Percentiles rank a stretch among this genome's conserved stretches.
Conservation (phyloP, 2,329 filamentous ascomycete genomes). For the Phaeosphaeriaceae sp. region DNA sequence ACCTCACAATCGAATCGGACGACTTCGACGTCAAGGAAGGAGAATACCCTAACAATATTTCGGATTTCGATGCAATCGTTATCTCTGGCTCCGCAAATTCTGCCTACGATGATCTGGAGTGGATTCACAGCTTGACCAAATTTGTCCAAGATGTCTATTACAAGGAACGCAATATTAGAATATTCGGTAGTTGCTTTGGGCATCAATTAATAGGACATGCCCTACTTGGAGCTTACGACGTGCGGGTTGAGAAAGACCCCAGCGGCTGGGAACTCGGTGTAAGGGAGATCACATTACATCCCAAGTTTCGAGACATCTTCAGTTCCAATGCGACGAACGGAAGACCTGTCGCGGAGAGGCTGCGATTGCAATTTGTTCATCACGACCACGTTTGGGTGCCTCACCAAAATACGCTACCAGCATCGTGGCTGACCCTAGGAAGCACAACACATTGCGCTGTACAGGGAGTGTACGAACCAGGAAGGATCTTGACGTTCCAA, state of each 20-base stretch:
- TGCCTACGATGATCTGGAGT: constrained; percentile 36
- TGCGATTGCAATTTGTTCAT: neutral
- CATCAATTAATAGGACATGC: neutral
- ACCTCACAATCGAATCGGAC: constrained; percentile 30
- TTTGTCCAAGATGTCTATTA: neutral
- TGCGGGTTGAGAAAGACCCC: neutral
- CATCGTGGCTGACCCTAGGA: neutral
- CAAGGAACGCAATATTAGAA: neutral
- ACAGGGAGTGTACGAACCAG: neutral
- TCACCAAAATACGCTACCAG: neutral
- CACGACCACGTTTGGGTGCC: neutral
- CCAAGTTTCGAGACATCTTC: neutral
- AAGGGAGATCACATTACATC: neutral
- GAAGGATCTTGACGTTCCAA: neutral
- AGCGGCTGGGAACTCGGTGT: neutral
- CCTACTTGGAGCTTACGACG: neutral
- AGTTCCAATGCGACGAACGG: neutral
- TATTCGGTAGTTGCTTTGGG: neutral
- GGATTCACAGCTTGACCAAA: constrained; percentile 20
- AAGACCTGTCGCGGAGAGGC: neutral
- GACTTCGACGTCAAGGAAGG: constrained; percentile 47
- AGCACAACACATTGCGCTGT: neutral
- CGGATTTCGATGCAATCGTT: constrained; percentile 47
- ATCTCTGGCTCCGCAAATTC: constrained; percentile 50
- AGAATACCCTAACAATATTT: constrained; percentile 43